phyloP scores from a whole-genome alignment of 495 filamentous ascomycete species.

The Pseudotulostoma volvatum region DNA sequence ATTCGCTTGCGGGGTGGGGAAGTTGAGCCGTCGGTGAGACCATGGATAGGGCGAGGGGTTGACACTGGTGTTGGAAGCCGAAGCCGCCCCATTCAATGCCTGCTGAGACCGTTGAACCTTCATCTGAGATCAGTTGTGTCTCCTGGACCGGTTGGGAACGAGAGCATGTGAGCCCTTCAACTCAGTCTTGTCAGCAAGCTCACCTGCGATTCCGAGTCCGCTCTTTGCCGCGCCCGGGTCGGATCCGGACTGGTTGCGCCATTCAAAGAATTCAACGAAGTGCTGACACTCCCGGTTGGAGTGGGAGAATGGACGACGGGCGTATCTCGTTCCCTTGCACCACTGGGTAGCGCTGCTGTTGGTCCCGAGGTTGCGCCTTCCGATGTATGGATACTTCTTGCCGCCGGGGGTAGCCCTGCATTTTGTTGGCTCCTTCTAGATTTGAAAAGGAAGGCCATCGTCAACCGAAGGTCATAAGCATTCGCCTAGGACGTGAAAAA shows the following conservation, averaged over 20 bases:
- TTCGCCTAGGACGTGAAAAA: no score
- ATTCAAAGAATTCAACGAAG: conserved; percentile 41
- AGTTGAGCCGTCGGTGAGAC: conserved; percentile 79
- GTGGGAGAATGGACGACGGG: conserved; percentile 35
- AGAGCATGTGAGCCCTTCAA: conserved; percentile 1
- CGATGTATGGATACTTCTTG: conserved; percentile 35
- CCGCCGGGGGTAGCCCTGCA: conserved; percentile 33
- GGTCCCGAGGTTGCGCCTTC: conserved; percentile 23
- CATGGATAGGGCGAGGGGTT: conserved; percentile 73
- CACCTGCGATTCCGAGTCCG: conserved; percentile 36
- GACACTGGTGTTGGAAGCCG: conserved; percentile 24
- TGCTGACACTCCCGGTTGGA: conserved; percentile 47
- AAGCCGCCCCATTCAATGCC: conserved; percentile 18
- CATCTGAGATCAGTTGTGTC: background rate
- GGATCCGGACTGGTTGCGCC: conserved; percentile 36
- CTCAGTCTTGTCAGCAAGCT: conserved; percentile 7
- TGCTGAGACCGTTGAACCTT: conserved; percentile 22
- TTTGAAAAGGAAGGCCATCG: conserved; percentile 51
- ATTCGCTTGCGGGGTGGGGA: conserved; percentile 63
- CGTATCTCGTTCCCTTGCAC: conserved; percentile 25
- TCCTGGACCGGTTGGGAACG: no score
- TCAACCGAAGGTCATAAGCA: no score
- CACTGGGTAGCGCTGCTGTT: conserved; percentile 18
- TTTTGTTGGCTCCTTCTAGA: conserved; percentile 37
- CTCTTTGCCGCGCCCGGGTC: conserved; percentile 31